Conservation (phyloP, 208 protist species). For the Trypanosoma cruzi region DNA sequence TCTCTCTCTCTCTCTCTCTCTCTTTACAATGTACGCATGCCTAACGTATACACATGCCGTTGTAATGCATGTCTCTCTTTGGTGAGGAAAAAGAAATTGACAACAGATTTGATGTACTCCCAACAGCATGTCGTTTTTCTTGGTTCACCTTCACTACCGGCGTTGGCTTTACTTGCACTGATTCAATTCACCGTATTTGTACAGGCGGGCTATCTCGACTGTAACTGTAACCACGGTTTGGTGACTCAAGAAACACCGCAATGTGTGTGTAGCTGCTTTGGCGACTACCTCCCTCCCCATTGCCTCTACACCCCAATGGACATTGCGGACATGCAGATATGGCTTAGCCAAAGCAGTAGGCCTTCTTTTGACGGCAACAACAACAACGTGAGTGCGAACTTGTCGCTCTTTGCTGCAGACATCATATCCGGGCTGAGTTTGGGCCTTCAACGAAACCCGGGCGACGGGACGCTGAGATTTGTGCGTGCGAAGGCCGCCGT, state of each 20-base stretch:
- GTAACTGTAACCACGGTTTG: constrained; percentile 39
- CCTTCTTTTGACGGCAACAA: neutral
- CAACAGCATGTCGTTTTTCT: neutral
- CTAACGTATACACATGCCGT: too few species aligned
- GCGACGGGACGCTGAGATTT: constrained; percentile 6
- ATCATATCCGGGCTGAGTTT: constrained; percentile 5
- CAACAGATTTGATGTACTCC: neutral
- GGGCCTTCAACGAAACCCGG: neutral
- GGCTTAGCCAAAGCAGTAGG: constrained; percentile 8
- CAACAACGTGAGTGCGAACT: neutral
- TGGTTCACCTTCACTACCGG: neutral
- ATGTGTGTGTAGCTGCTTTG: constrained; percentile 40
- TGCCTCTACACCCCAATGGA: constrained; percentile 46
- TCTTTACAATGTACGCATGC: neutral
- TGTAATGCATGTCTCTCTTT: neutral
- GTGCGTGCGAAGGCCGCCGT: neutral
- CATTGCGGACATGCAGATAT: constrained; percentile 28
- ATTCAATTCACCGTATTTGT: neutral
- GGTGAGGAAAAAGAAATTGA: neutral
- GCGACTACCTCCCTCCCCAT: constrained; percentile 40
- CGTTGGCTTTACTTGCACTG: neutral
- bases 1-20: neutral
- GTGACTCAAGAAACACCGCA: constrained; percentile 14
- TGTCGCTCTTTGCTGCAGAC: constrained; percentile 1
- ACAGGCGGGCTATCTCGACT: constrained; percentile 5